Evolutionary conservation across 1,284 basidiomycete species (phyloP), one percentile per base, ranked within the genome.

Genomic region (Hemileia vastatrix): DNA sequence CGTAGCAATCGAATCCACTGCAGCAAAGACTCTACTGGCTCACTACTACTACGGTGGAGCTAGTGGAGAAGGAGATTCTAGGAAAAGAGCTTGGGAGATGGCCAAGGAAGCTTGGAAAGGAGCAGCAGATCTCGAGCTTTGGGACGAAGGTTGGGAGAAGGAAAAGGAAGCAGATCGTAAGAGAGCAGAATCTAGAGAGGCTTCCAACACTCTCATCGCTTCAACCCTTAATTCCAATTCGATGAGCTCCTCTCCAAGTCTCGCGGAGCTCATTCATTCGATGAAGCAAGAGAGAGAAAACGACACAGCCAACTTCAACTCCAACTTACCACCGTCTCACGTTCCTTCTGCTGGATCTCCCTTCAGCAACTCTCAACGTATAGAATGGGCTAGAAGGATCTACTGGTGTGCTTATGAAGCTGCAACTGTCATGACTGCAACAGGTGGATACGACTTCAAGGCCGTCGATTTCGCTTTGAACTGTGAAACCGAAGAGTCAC

Each of bases 311-410:
- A 40, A 15, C 15, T 40, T 40, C 36, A 40, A 9, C 36, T 40
- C 36, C 15, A 40, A 15, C 36, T 15, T 15, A 40, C 8, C 36
- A 11, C 36, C 36, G 15, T 9, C 36, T 40, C 36, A 40, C 36
- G 36, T 40, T 15, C 36, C 36, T 15, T 40, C 36, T 15, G 36
- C 36, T 40, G 36, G 36, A 40, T 40, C 36, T 40, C 36, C 36
- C 64, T 71, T 72, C 67, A 68, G 66, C 43, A 61, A 64, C 36
- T 66, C 65, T 23, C 66, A 71, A 45, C 69, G 68, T 57, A 64
- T 66, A 56, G 70, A 72, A 31, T 72, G 70, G 70, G 67, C 68
- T n/a, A 66, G 68, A 50, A 49, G 70, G 21, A 67, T 66, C 4
- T 71, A 68, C 64, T 71, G 70, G 68, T 56, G 65, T 9, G 65